phyloP scores from a whole-genome alignment of 2,329 filamentous ascomycete genomes.

The Aspergillus oerlinghausenensis region DNA sequence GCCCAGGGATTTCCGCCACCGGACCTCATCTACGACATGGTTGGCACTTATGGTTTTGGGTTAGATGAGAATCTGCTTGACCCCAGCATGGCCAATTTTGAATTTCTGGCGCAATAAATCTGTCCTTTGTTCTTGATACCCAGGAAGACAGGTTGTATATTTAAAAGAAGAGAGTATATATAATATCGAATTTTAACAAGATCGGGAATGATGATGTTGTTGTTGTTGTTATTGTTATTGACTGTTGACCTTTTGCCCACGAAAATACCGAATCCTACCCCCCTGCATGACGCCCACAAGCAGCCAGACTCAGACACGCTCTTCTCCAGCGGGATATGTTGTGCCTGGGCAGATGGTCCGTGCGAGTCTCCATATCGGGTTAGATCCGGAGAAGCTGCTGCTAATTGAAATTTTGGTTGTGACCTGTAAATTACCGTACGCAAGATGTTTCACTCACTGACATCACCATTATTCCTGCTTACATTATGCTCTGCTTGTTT shows the following conservation, averaged over 20 bases:
- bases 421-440: neutral
- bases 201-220: neutral
- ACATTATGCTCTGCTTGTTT: neutral
- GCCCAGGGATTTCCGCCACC: constrained; percentile 38
- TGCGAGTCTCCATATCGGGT: neutral
- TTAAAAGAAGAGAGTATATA: neutral
- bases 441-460: neutral
- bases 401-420: neutral
- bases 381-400: neutral
- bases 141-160: neutral
- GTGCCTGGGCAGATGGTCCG: neutral
- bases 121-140: neutral
- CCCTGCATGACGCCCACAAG: neutral
- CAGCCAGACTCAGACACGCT: neutral
- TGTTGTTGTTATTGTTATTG: neutral
- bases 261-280: neutral
- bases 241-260: neutral
- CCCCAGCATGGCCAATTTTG: constrained; percentile 40
- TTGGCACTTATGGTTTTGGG: constrained; percentile 41
- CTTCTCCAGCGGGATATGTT: neutral
- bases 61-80: constrained; percentile 40
- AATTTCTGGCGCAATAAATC: constrained; percentile 32
- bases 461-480: neutral
- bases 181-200: neutral
- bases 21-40: constrained; percentile 41